phyloP scores from a whole-genome alignment of 176 grass and related monocot species.

The Lolium perenne region DNA sequence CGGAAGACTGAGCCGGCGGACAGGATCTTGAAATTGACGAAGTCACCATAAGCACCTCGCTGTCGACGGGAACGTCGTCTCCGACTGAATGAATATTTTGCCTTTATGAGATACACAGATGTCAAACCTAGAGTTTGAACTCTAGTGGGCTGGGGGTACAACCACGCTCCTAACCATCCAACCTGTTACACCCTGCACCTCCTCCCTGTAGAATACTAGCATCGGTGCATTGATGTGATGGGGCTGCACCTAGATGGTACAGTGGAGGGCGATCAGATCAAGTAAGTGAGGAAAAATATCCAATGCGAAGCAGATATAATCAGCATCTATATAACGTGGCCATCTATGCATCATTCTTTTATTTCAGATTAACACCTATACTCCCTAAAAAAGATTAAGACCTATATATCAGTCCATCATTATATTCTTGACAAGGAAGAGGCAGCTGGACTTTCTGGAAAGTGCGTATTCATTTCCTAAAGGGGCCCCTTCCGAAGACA shows the following conservation, averaged over 20 bases:
- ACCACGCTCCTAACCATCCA: too few species aligned
- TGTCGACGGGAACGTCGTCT: too few species aligned
- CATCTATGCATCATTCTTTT: constrained; percentile 13
- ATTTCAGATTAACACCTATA: constrained; percentile 1
- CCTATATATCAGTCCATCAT: not conserved
- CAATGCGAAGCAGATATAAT: constrained; percentile 24
- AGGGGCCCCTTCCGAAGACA: not conserved
- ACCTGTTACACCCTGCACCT: not conserved
- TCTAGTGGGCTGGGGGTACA: too few species aligned
- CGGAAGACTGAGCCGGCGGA: too few species aligned
- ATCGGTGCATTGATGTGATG: not conserved
- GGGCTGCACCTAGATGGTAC: not conserved
- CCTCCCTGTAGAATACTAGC: not conserved
- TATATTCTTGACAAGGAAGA: constrained; percentile 14
- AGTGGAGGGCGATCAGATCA: not conserved
- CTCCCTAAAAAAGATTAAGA: not conserved
- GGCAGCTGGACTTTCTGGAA: constrained; percentile 14
- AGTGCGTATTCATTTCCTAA: constrained; percentile 22
- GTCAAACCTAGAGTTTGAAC: too few species aligned
- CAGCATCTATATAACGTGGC: constrained; percentile 27
- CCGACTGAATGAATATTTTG: too few species aligned
- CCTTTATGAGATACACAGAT: too few species aligned
- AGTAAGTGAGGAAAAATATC: constrained; percentile 25
- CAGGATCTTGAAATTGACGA: too few species aligned
- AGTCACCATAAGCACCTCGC: too few species aligned